Base-by-base conservation (phyloP, 2,329 filamentous ascomycete genomes). In the Coniochaeta sp. region DNA sequence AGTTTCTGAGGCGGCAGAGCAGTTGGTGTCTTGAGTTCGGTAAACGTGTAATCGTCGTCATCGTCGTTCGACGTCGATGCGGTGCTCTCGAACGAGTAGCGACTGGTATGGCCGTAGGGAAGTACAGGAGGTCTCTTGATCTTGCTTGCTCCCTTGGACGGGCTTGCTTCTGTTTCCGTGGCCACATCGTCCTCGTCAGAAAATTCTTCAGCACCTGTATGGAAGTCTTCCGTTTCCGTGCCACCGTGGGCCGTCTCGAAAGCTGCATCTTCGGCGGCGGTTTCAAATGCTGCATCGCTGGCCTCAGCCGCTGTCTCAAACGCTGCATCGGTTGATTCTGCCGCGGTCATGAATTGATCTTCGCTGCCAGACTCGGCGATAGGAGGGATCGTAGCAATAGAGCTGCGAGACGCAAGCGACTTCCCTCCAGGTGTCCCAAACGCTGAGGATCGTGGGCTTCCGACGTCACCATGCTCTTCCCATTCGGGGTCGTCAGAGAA, bases 201-300 rank as follows among this genome's bases (percentile, higher is more conserved):
- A 58, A 86, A 75, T 24, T 91, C 89, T 67, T 98, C 95, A 17
- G 87, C 85, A n/a, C 90, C 92, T 4, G 93, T 97, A 72, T 96
- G 90, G 84, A 98, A 98, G 64, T 91, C 91, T 66, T 98, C 93
- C 12, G 92, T 96, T 75, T 96, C 93, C 0, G 91, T 96, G 14
- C 80, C 84, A 73, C 97, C 93, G 68, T 96, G 90, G 26, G 84
- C 85, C 1, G 84, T 87, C 69, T 86, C 84, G 63, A 87, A 87
- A 9, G 81, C 83, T 22, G 81, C 84, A 63, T 88, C 85, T 69
- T 96, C 92, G 62, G 91, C 91, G 40, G 90, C 89, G 6, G 90
- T 93, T 62, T 95, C 90, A 66, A 93, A 93, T 3, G 52, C 52
- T n/a, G 54, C 1, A 64, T 93, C 89, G 59, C 80, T 86, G 1